Base-by-base conservation (phyloP, 129 eudicot species). In the Tagetes erecta region DNA sequence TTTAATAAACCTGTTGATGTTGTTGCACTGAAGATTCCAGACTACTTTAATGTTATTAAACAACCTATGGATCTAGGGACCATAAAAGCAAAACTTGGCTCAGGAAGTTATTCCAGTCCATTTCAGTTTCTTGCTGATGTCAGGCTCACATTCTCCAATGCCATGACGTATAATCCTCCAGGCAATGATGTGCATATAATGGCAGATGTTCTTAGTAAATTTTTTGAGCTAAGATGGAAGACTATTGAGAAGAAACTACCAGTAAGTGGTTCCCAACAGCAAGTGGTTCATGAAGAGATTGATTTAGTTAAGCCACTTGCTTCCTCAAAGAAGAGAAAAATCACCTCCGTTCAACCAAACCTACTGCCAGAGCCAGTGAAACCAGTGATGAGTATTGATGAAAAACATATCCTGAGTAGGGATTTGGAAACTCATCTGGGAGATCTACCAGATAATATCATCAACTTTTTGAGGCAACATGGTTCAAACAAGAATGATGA, bases 51-150 rank as follows among this genome's bases (percentile, higher is more conserved):
- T 69, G 84, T 92, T 42, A 87, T 92, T 8, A 88, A 82, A 72
- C 68, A 81, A 42, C 97, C 97, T 1, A 92, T 92, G 97, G 97
- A 92, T 83, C 62, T 92, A 59, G 97, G 97, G 71, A 92, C 97
- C 4, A 67, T 92, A 30, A 92, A 89, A 71, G 74, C 57, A 27
- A 92, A 87, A 70, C 80, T 92, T 35, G 63, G 51, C 20, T 70
- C 88, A 1, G 72, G 82, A 12, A 63, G 52, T 67, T 92, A 92
- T 74, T 42, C 80, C 3, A 79, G 71, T 65, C 96, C 97, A 0
- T 46, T 74, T 64, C 92, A 88, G 12, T 92, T 92, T 78, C 49
- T 38, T 55, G 88, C 91, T 56, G 97, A 92, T 81, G 92, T 92
- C 68, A 81, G 92, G 68, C 96, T 85, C 35, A 89, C 96, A 5